Evolutionary conservation across 2,329 filamentous ascomycete species (phyloP).

Genomic region (Cryphonectria naterciae): DNA sequence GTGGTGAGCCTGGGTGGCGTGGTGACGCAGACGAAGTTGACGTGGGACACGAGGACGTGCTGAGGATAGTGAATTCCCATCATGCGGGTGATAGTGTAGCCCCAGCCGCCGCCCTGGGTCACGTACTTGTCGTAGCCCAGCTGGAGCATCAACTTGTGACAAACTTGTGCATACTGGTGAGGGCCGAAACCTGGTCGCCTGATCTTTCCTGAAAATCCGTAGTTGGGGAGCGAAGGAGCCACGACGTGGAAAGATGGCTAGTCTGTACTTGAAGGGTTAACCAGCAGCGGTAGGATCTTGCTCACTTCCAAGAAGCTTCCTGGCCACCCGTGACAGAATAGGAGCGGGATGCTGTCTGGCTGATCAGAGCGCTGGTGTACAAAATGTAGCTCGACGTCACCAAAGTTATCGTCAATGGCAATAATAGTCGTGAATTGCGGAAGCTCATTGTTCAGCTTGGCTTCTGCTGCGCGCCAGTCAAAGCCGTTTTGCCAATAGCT

Average conservation of each 20-base stretch:
- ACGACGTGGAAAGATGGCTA: constrained; percentile 51
- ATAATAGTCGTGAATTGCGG: constrained; percentile 62
- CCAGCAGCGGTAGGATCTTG: constrained; percentile 41
- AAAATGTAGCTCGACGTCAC: constrained; percentile 65
- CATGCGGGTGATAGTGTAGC: constrained; percentile 65
- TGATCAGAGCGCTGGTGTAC: constrained; percentile 52
- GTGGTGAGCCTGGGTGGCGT: constrained; percentile 52
- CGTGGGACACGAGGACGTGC: constrained; percentile 61
- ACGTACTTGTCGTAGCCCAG: constrained; percentile 45
- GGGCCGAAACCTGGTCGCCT: constrained; percentile 39
- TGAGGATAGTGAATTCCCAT: constrained; percentile 64
- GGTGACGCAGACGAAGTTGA: constrained; percentile 56
- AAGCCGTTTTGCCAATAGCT: constrained; percentile 60
- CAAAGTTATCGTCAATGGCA: constrained; percentile 58
- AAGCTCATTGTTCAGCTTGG: constrained; percentile 57
- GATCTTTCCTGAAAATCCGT: constrained; percentile 45
- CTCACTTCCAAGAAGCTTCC: constrained; percentile 45
- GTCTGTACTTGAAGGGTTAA: constrained; percentile 33
- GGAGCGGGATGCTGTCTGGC: constrained; percentile 43
- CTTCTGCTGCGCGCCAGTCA: constrained; percentile 66
- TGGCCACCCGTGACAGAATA: constrained; percentile 50
- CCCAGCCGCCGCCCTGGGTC: constrained; percentile 73
- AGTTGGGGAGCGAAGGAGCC: constrained; percentile 49
- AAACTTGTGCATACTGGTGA: constrained; percentile 37
- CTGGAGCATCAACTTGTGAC: constrained; percentile 44